phyloP scores from a whole-genome alignment of 1,139 yeast genomes.

The Saccharomyces pastorianus region DNA sequence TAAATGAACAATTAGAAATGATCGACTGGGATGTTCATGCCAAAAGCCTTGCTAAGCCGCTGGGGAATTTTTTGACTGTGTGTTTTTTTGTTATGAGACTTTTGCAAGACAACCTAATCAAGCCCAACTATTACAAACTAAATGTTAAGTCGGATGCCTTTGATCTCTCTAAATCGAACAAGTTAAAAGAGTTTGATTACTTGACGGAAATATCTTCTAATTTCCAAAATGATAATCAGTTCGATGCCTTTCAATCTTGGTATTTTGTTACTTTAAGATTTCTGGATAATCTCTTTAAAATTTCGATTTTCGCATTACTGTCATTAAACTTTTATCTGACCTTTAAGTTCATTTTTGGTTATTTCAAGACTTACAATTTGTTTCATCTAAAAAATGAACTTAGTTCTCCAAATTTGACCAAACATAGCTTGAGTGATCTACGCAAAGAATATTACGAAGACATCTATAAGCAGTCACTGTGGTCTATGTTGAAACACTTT shows the following conservation, averaged over 20 bases:
- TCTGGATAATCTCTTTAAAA: constrained; percentile 12
- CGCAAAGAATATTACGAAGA: constrained; percentile 20
- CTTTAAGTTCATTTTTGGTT: constrained; percentile 16
- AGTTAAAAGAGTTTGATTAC: constrained; percentile 26
- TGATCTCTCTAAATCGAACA: constrained; percentile 25
- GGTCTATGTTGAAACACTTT: constrained; percentile 17
- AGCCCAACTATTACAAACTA: constrained; percentile 24
- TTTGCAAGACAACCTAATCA: constrained; percentile 30
- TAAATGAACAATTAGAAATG: constrained; percentile 46
- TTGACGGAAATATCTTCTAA: constrained; percentile 12
- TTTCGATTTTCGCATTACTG: constrained; percentile 9
- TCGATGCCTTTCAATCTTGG: constrained; percentile 2
- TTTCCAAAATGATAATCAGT: constrained; percentile 3
- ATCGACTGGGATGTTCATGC: constrained; percentile 62
- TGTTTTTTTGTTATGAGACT: constrained; percentile 30
- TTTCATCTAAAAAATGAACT: constrained; percentile 15
- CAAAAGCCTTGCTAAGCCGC: constrained; percentile 39
- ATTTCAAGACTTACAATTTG: constrained; percentile 19
- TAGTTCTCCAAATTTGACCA: constrained; percentile 18
- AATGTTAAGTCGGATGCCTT: constrained; percentile 20
- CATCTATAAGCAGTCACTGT: constrained; percentile 16
- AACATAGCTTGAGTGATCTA: constrained; percentile 18
- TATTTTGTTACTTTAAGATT: constrained; percentile 12
- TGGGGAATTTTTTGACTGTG: constrained; percentile 37
- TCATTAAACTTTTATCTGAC: constrained; percentile 12